Percentiles rank a stretch among this genome's conserved stretches.
Conservation (phyloP, 2,329 filamentous ascomycete genomes). For the Neofusicoccum sp. region DNA sequence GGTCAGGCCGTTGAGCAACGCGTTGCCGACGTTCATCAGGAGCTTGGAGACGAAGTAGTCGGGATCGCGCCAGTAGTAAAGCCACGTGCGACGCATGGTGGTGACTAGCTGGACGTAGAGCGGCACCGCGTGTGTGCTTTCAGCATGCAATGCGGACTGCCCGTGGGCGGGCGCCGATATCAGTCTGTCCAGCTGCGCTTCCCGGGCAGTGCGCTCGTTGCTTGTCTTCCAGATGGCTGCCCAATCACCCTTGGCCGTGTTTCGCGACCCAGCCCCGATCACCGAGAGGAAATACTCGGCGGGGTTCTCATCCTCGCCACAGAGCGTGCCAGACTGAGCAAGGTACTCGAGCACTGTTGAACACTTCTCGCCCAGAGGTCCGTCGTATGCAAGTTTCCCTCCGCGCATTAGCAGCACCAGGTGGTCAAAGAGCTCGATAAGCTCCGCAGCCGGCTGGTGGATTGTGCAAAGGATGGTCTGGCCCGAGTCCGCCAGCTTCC, state of each 20-base stretch:
- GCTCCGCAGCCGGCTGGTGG: constrained; percentile 67
- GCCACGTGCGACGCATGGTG: background rate
- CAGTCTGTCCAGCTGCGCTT: background rate
- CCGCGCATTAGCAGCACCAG: background rate
- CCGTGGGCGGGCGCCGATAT: background rate
- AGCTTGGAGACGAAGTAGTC: background rate
- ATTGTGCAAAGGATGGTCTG: constrained; percentile 74
- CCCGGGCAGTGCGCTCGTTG: background rate
- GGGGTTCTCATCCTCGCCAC: background rate
- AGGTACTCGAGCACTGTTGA: background rate
- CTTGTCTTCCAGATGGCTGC: background rate
- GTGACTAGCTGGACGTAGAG: background rate
- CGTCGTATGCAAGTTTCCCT: background rate
- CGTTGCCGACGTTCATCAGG: background rate
- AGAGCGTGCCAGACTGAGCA: background rate
- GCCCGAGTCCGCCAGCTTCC: constrained; percentile 47
- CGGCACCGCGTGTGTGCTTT: background rate
- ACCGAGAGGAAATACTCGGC: background rate
- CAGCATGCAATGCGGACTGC: background rate
- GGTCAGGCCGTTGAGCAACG: background rate
- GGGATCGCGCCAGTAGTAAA: background rate
- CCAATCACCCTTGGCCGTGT: background rate
- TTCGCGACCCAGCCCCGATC: background rate
- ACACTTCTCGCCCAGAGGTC: no score
- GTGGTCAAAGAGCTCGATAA: constrained; percentile 68